Conservation (phyloP, 768 basidiomycete genomes). For the Boletellus sp. region DNA sequence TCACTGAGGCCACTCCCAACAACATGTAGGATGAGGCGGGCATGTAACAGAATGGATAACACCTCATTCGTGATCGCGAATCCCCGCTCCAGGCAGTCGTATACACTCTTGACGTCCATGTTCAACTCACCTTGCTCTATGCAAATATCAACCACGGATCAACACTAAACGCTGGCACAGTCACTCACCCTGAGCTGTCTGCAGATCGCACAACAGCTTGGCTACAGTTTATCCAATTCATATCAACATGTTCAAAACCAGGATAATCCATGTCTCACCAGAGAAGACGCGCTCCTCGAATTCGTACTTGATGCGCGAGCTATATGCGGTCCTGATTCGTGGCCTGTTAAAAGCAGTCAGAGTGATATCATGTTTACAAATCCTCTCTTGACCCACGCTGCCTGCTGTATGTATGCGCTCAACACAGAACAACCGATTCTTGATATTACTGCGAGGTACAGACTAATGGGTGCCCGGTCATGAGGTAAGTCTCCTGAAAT, state of each 20-base stretch:
- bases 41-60: conserved; percentile 22
- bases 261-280: conserved; percentile 2
- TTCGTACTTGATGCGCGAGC: conserved; percentile 18
- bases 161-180: background rate
- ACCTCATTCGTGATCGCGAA: conserved; percentile 6
- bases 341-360: background rate
- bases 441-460: conserved; percentile 12
- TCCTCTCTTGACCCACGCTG: conserved; percentile 12
- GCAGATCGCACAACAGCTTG: conserved; percentile 17
- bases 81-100: conserved; percentile 8
- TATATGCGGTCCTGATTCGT: conserved; percentile 3
- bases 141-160: background rate
- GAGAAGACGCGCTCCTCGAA: conserved; percentile 20
- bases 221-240: conserved; percentile 5
- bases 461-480: background rate
- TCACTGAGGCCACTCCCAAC: conserved; percentile 11
- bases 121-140: conserved; percentile 4
- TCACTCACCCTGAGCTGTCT: conserved; percentile 20
- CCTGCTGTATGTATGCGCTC: conserved; percentile 12
- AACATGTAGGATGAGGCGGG: conserved; percentile 18
- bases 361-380: background rate
- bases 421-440: conserved; percentile 17
- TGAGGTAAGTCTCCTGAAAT: conserved; percentile 1
- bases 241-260: background rate
- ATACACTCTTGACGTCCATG: background rate